Evolutionary conservation across 2,329 filamentous ascomycete genomes (phyloP).

Genomic region (Phaeosphaeriaceae sp.): DNA sequence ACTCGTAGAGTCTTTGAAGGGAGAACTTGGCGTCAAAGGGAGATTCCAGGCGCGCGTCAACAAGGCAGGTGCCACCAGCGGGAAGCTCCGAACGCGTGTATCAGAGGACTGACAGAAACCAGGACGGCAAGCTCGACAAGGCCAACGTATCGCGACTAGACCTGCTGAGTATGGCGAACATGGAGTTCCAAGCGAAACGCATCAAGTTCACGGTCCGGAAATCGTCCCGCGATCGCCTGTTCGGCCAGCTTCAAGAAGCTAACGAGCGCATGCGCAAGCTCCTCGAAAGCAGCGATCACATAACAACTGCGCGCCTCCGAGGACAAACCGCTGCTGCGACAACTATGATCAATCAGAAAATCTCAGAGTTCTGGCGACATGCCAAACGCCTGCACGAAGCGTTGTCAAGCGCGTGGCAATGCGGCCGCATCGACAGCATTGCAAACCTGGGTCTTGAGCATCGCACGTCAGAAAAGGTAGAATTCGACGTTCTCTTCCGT

Average conservation of each 20-base stretch:
- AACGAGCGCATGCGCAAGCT: slow-evolving; percentile 20
- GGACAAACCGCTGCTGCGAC: neutral
- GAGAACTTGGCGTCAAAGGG: slow-evolving; percentile 17
- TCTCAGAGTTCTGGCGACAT: slow-evolving; percentile 16
- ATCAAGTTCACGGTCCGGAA: slow-evolving; percentile 17
- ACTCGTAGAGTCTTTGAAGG: slow-evolving; percentile 24
- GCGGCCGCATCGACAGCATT: slow-evolving; percentile 8
- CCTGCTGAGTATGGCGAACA: slow-evolving; percentile 12
- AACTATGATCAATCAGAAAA: slow-evolving; percentile 7
- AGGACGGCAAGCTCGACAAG: slow-evolving; percentile 11
- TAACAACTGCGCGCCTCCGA: slow-evolving; percentile 7
- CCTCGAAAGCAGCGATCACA: slow-evolving; percentile 17
- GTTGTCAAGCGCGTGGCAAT: slow-evolving; percentile 13
- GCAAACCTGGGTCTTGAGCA: slow-evolving; percentile 14
- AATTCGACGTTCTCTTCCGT: slow-evolving; percentile 17
- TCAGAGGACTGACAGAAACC: neutral
- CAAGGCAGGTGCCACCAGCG: slow-evolving; percentile 2
- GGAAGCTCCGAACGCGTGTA: neutral
- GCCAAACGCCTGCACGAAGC: slow-evolving; percentile 15
- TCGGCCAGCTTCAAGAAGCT: slow-evolving; percentile 13
- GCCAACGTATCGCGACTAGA: slow-evolving; percentile 8
- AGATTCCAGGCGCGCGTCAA: slow-evolving; percentile 17
- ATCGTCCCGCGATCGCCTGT: slow-evolving; percentile 11
- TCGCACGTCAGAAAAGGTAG: slow-evolving; percentile 9
- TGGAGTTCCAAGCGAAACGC: slow-evolving; percentile 16